phyloP scores from a whole-genome alignment of 306 rosid species.

The Betula pendula region DNA sequence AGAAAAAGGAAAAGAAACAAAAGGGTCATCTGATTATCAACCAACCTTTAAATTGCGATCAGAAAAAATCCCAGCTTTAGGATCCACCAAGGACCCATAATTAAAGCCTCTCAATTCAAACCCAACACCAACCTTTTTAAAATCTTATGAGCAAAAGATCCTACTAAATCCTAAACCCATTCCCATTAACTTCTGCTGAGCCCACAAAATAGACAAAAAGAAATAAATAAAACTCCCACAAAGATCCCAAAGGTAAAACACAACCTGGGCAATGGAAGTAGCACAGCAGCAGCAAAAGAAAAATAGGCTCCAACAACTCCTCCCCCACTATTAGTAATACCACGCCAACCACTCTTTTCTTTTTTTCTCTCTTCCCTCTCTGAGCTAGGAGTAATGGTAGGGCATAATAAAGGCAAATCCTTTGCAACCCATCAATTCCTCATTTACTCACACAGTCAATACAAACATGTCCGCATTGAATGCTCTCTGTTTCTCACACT shows the following conservation, averaged over 20 bases:
- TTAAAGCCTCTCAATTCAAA: slow-evolving; percentile 28
- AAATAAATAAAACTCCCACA: background rate
- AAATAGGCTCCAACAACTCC: slow-evolving; percentile 33
- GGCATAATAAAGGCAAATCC: slow-evolving; percentile 20
- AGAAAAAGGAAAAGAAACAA: slow-evolving; percentile 23
- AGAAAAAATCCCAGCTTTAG: slow-evolving; percentile 38
- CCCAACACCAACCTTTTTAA: slow-evolving; percentile 11
- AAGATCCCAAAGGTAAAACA: background rate
- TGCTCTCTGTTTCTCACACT: slow-evolving; percentile 37
- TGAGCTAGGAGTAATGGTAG: background rate
- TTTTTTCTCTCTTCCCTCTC: background rate
- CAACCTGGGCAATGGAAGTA: slow-evolving; percentile 3
- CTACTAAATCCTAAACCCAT: background rate
- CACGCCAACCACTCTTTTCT: slow-evolving; percentile 27
- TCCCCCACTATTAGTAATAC: slow-evolving; percentile 5
- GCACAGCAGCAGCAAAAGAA: background rate
- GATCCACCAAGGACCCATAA: slow-evolving; percentile 29
- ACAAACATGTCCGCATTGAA: slow-evolving; percentile 48
- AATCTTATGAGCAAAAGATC: background rate
- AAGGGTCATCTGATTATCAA: slow-evolving; percentile 23
- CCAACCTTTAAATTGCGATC: slow-evolving; percentile 44
- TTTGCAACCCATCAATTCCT: slow-evolving; percentile 20
- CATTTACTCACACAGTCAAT: slow-evolving; percentile 38
- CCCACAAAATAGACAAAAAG: background rate
- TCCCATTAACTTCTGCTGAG: background rate